Base-by-base conservation (phyloP, 2,329 filamentous ascomycete species). In the Microdochium bolleyi region DNA sequence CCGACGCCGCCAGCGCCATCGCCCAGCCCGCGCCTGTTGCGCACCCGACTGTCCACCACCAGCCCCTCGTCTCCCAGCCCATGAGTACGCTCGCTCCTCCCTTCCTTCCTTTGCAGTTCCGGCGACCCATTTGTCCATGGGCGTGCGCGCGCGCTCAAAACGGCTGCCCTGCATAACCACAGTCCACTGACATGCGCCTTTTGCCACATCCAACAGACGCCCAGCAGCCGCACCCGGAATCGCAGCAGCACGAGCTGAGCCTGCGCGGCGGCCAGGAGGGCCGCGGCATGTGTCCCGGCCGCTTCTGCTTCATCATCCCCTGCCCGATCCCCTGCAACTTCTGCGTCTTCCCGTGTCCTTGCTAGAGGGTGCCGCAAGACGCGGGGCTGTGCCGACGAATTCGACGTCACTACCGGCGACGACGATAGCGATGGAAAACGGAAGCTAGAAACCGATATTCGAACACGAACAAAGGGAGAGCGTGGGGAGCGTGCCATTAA, bases 251-350 rank as follows among this genome's bases (percentile, higher is more conserved):
- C 7, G 58, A 59, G 16, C 51, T 64, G 22, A 51, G 56, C 8
- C 55, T 68, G 30, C 58, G 67, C 50, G 65, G 67, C 48, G 66
- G 66, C 13, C 57, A 63, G 13, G 66, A 62, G 13, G 53, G 55
- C 21, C 56, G 58, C 21, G 57, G 54, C 37, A 51, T 51, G 41
- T 71, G 68, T 52, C 67, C 64, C 4, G 68, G 67, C 9, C 61
- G 68, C 7, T 69, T 69, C 53, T 70, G 68, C 60, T 70, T 69
- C 54, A 64, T 67, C 38, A 67, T 70, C 30, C 67, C 67, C 3
- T 70, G 67, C 50, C 67, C 66, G 2, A 57, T 70, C n/a, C 67
- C 67, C 24, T 63, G 62, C 57, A 61, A 69, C 53, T 70, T 58
- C 55, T 69, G 67, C 56, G 59, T 68, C 34, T 55, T 65, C 51